Evolutionary conservation across 352 stramenopile genomes (phyloP).

Genomic region (Phytophthora sp.): DNA sequence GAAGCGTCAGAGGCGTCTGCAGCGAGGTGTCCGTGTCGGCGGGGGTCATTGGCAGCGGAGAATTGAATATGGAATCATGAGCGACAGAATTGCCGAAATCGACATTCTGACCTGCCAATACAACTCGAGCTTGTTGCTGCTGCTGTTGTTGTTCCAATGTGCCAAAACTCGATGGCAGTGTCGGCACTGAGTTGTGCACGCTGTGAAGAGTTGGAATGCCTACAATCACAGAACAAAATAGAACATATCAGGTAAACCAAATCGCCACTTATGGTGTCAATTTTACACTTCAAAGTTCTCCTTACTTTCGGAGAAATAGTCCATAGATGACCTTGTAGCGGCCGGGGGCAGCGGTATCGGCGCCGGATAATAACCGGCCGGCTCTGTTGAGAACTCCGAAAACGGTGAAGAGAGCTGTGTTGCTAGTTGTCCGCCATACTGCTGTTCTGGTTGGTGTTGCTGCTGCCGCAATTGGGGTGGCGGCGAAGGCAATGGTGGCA

Average conservation of each 20-base stretch:
- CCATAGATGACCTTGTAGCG: conserved; percentile 8
- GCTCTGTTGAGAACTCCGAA: conserved; percentile 15
- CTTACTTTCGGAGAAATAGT: conserved; percentile 38
- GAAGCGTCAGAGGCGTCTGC: conserved; percentile 4
- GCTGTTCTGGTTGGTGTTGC: conserved; percentile 10
- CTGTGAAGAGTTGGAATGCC: conserved; percentile 28
- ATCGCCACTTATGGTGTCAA: background rate
- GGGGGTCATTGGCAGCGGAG: background rate
- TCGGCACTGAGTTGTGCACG: conserved; percentile 17
- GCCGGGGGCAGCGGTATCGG: background rate
- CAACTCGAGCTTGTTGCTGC: conserved; percentile 1
- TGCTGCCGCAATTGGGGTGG: conserved; percentile 10
- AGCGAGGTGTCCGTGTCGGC: background rate
- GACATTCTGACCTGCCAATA: conserved; percentile 15
- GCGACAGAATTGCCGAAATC: conserved; percentile 12
- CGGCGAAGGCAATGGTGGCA: background rate
- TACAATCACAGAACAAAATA: conserved; percentile 1
- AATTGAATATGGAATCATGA: conserved; percentile 9
- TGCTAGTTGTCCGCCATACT: conserved; percentile 16
- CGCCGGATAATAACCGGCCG: conserved; percentile 19
- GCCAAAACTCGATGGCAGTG: conserved; percentile 28
- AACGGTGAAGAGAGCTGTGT: conserved; percentile 22
- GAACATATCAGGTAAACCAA: background rate
- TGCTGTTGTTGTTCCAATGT: conserved; percentile 21
- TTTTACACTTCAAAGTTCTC: background rate